Evolutionary conservation across 169 alveolate species (phyloP), one percentile per base, ranked within the genome.

Genomic region (Plasmodium coatneyi): DNA sequence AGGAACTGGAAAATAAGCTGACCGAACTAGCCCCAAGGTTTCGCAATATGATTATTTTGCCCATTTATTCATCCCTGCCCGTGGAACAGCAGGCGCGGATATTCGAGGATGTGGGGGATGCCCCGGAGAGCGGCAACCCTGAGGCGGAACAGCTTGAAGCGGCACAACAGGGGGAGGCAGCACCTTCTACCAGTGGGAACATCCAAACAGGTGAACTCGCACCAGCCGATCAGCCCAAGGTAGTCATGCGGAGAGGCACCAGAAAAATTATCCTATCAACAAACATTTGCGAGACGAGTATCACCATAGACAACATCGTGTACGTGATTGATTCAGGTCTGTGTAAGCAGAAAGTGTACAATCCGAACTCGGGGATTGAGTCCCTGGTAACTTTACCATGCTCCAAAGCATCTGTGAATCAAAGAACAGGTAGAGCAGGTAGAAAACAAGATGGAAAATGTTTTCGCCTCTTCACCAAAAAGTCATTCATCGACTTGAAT

Each of bases 371-470:
- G 71, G 98, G 99, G 30, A 97, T 99, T 98, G 99, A 99, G 96
- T 98, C 99, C 34, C 96, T 99, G 89, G 97, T 99, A 81, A 99
- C 99, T 16, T 98, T 99, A 32, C 99, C 99, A 9, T 98, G 99
- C 92, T 98, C 99, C 41, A 98, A 99, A 95, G 99, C 99, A 16
- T 98, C 99, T 46, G 99, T 99, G 5, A 98, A 99, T 93, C 99
- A 99, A 98, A 98, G 99, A 83, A 99, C 99, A 28, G 99, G 99
- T 25, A 97, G 99, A 82, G 99, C 99, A 1, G 99, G 99, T 16
- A 98, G 99, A 92, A 99, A 99, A n/a, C 97, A 99, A 22, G 99
- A 99, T 2, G 99, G 99, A 10, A 96, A 96, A 82, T 99, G 99
- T 93, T 99, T 99, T 96, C 98, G 99, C 79, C 93, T 99, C 93